phyloP scores from a whole-genome alignment of 208 protist genomes.

The Acanthamoeba sp. region DNA sequence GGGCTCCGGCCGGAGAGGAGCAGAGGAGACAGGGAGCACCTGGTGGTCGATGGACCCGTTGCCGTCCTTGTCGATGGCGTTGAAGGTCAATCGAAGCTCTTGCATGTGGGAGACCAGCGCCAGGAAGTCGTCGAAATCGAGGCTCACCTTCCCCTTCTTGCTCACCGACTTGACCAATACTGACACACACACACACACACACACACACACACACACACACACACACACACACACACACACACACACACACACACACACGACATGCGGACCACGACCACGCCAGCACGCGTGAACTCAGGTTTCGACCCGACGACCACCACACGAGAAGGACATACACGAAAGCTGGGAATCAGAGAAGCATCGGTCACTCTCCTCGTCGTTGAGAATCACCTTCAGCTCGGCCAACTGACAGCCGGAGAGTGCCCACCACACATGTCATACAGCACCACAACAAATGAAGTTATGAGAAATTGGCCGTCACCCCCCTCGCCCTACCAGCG shows the following conservation, averaged over 20 bases:
- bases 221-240: neutral
- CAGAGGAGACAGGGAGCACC: neutral
- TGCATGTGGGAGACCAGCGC: neutral
- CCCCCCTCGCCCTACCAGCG: too few relatives aligned
- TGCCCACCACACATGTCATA: too few relatives aligned
- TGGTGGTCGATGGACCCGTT: conserved; percentile 22
- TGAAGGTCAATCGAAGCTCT: neutral
- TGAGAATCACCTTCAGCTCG: conserved; percentile 19
- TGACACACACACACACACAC: neutral
- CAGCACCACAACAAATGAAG: neutral
- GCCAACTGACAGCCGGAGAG: neutral
- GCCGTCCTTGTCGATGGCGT: conserved; percentile 12
- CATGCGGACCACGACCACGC: too few relatives aligned
- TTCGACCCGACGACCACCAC: too few relatives aligned
- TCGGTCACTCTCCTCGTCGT: neutral
- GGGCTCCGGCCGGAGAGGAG: neutral
- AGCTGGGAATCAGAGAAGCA: neutral
- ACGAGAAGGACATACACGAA: neutral
- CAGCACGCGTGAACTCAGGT: too few relatives aligned
- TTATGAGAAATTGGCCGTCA: too few relatives aligned
- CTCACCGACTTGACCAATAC: neutral
- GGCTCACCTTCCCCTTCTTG: conserved; percentile 24
- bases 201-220: neutral
- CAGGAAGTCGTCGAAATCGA: conserved; percentile 5
- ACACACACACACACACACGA: neutral